Evolutionary conservation across 768 basidiomycete species (phyloP), one percentile per base, ranked within the genome.

Genomic region (Hemileccinum rubropunctum): DNA sequence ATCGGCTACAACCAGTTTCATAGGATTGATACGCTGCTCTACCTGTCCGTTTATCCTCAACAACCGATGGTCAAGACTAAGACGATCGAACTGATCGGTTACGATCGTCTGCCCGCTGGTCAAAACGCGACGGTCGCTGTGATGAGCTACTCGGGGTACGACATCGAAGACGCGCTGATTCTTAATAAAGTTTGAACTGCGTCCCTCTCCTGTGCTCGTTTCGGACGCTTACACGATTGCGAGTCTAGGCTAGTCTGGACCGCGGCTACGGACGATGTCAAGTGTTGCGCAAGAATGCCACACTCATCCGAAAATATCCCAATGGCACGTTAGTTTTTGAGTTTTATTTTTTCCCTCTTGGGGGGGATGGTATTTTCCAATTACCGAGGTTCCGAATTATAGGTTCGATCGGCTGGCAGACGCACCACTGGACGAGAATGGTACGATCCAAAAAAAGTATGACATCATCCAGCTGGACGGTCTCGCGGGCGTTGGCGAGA

Each of bases 61-160:
- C 92, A 98, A 61, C 97, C 97, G 3, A 97, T 99, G 95, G 95
- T 98, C 53, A 98, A 98, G 71, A 97, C 97, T 6, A 95, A 94
- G 70, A 97, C 97, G 2, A 99, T 98, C 49, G 97, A 99, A 66
- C 71, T 99, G 46, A 81, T 98, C 48, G 95, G 95, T 2, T 99
- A 98, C 65, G 95, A 99, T 70, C 86, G 87, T 53, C 79, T 99
- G 5, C 97, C 97, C 5, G 97, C 97, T 5, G 97, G 97, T 13
- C 95, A 99, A 69, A 99, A 99, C 65, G 97, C 97, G 11, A 98
- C 86, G 0, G 92, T 99, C 39, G 97, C 97, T 11, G 94, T 98
- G 58, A 99, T 99, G 97, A 94, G 91, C 67, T 99, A 90, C 71
- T 97, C 95, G 6, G 97, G 97, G 21, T 99, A 98, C 67, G 97